Conservation (phyloP, 2,329 filamentous ascomycete species). For the Monilinia aucupariae region DNA sequence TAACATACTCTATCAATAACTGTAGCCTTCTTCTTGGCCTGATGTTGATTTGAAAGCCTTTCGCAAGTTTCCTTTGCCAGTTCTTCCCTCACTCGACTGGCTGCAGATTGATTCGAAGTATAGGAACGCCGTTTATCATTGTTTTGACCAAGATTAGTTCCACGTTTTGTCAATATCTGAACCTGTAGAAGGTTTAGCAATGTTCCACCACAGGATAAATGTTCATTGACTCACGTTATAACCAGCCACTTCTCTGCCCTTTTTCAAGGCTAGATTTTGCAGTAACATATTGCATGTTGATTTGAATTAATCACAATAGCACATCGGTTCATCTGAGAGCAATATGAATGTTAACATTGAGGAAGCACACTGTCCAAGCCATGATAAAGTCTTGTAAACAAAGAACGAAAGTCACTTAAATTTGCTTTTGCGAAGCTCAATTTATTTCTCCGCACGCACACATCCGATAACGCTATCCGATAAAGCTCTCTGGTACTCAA, state of each 20-base stretch:
- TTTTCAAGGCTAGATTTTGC: conserved; percentile 33
- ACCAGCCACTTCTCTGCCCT: conserved; percentile 34
- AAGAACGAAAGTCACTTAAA: conserved; percentile 1
- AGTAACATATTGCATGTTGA: conserved; percentile 35
- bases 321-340: conserved; percentile 6
- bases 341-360: neutral
- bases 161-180: conserved; percentile 28
- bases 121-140: conserved; percentile 11
- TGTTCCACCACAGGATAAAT: conserved; percentile 16
- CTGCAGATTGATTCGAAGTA: conserved; percentile 17
- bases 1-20: conserved; percentile 44
- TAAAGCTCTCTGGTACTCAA: conserved; percentile 5
- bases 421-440: neutral
- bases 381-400: conserved; percentile 2
- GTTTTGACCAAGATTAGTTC: conserved; percentile 8
- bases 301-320: conserved; percentile 15
- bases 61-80: conserved; percentile 31
- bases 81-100: conserved; percentile 29
- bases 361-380: neutral
- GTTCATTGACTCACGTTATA: conserved; percentile 32
- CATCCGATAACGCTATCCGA: conserved; percentile 12
- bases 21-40: conserved; percentile 44
- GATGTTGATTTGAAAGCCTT: conserved; percentile 31
- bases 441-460: conserved; percentile 11
- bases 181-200: conserved; percentile 23